A percentile compares a stretch with the other conserved stretches of the same genome.
Evolutionary conservation across 495 filamentous ascomycete species (phyloP).

Genomic region (Xylaria venustula): DNA sequence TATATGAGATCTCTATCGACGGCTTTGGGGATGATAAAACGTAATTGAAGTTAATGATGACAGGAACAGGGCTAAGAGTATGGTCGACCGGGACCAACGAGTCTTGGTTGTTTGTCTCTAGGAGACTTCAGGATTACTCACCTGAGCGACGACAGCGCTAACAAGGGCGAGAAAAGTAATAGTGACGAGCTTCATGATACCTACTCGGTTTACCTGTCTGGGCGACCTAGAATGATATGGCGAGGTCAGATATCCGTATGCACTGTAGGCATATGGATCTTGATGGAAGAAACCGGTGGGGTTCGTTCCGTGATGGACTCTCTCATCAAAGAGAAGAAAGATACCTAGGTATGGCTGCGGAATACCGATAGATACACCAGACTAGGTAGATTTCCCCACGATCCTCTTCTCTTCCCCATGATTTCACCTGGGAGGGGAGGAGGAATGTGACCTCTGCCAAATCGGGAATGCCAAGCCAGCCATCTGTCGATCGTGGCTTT

Average conservation of each 20-base stretch:
- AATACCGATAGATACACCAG: not conserved
- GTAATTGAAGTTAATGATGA: no score
- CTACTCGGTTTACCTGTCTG: not conserved
- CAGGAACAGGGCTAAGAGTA: no score
- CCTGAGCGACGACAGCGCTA: conserved; percentile 36
- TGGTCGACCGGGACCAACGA: not conserved
- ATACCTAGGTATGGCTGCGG: no score
- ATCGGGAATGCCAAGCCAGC: conserved; percentile 6
- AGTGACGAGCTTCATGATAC: conserved; percentile 41
- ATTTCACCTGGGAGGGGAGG: not conserved
- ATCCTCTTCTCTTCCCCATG: not conserved
- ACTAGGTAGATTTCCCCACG: conserved; percentile 2
- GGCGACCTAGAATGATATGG: not conserved
- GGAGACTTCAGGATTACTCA: not conserved
- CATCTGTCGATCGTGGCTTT: not conserved
- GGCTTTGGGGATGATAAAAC: no score
- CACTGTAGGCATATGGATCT: not conserved
- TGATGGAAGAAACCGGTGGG: no score
- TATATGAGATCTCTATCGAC: no score
- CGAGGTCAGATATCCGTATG: not conserved
- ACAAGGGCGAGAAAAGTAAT: conserved; percentile 32
- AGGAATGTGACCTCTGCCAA: not conserved
- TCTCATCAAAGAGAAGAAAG: no score
- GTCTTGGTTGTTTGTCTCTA: no score
- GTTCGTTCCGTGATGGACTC: no score